Percentiles rank a stretch among this genome's conserved stretches.
Conservation (phyloP, 192 early-diverging fungal species). For the Glomus cerebriforme region DNA sequence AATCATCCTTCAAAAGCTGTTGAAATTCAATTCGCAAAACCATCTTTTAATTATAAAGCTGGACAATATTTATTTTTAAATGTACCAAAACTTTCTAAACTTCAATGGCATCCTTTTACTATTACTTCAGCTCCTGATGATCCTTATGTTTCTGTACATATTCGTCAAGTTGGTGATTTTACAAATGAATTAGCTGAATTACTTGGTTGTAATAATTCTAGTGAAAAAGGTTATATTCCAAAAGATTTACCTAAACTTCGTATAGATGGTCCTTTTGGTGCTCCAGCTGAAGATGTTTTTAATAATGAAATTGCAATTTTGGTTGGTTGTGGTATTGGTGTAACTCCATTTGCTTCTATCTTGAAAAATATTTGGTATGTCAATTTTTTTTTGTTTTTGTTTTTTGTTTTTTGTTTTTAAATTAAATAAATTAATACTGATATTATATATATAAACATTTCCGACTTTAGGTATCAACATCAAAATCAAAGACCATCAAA, state of each 20-base stretch:
- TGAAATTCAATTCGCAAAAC: slow-evolving; percentile 67
- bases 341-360: slow-evolving; percentile 74
- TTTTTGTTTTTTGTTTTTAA: slow-evolving; percentile 16
- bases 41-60: slow-evolving; percentile 49
- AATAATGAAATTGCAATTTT: slow-evolving; percentile 67
- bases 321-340: slow-evolving; percentile 75
- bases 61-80: slow-evolving; percentile 79
- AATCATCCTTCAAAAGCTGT: slow-evolving; percentile 72
- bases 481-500: slow-evolving; percentile 41
- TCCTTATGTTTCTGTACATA: slow-evolving; percentile 46
- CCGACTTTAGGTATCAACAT: slow-evolving; percentile 41
- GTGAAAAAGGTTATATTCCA: neutral
- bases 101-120: slow-evolving; percentile 82
- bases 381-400: no score
- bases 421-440: no score
- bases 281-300: slow-evolving; percentile 77
- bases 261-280: slow-evolving; percentile 83
- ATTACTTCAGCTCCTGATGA: slow-evolving; percentile 50
- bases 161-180: slow-evolving; percentile 49
- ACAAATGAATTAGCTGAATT: slow-evolving; percentile 40
- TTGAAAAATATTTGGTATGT: slow-evolving; percentile 68
- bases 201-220: slow-evolving; percentile 34
- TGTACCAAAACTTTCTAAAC: slow-evolving; percentile 62
- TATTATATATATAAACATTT: neutral
- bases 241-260: slow-evolving; percentile 54